phyloP scores from a whole-genome alignment of 768 basidiomycete species.

The Serendipita sp. region DNA sequence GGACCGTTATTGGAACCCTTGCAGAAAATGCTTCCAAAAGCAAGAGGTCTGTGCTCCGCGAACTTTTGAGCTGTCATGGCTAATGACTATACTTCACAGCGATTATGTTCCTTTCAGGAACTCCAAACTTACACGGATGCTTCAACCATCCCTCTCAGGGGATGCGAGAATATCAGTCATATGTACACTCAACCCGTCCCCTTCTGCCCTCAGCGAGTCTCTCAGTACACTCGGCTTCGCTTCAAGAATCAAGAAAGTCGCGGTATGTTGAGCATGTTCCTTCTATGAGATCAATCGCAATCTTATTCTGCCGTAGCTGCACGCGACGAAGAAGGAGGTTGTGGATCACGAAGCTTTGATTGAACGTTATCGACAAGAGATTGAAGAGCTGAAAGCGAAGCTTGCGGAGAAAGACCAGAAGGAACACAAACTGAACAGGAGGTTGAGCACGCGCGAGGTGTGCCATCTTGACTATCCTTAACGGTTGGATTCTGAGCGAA shows the following conservation, averaged over 20 bases:
- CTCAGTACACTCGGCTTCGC: constrained; percentile 85
- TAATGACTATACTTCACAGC: constrained; percentile 20
- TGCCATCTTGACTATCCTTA: background rate
- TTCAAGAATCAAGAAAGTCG: constrained; percentile 77
- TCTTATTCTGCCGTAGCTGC: constrained; percentile 27
- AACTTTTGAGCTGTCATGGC: background rate
- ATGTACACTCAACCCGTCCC: constrained; percentile 85
- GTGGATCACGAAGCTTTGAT: constrained; percentile 88
- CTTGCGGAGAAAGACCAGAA: constrained; percentile 56
- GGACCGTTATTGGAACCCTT: constrained; percentile 80
- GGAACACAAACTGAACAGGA: constrained; percentile 30
- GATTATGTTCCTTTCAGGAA: constrained; percentile 93
- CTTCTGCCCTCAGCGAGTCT: constrained; percentile 61
- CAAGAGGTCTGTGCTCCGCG: constrained; percentile 35
- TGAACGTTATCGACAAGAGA: constrained; percentile 86
- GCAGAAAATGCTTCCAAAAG: constrained; percentile 72
- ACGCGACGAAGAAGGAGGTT: constrained; percentile 85
- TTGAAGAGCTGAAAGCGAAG: constrained; percentile 69
- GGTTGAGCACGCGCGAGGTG: constrained; percentile 38
- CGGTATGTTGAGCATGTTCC: constrained; percentile 26
- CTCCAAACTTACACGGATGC: constrained; percentile 83
- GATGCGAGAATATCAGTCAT: constrained; percentile 93
- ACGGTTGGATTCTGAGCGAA: background rate
- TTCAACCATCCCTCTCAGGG: constrained; percentile 88
- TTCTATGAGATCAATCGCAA: background rate